Evolutionary conservation across 495 filamentous ascomycete species (phyloP).

Genomic region (Trichoderma reesei): DNA sequence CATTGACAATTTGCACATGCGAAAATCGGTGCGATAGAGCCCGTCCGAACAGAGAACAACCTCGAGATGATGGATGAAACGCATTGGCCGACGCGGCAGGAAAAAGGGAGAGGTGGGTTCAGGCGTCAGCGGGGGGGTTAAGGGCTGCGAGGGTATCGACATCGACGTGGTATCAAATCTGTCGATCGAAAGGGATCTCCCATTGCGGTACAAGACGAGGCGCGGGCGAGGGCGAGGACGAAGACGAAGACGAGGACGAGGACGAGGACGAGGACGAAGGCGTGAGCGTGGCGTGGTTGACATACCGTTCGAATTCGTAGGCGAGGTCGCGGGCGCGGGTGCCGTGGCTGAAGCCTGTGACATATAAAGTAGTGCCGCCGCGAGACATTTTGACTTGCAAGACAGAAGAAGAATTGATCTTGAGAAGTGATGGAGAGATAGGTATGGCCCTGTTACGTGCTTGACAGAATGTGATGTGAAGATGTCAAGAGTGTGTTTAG

Average conservation of each 20-base stretch:
- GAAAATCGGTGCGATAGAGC: slow-evolving; percentile 12
- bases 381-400: slow-evolving; percentile 68
- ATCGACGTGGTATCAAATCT: slow-evolving; percentile 18
- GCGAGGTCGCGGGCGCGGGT: slow-evolving; percentile 99
- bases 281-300: slow-evolving; percentile 35
- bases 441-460: neutral
- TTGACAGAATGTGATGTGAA: neutral
- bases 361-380: slow-evolving; percentile 89
- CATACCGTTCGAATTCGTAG: slow-evolving; percentile 99
- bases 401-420: neutral
- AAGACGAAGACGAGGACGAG: no score
- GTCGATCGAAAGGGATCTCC: slow-evolving; percentile 4
- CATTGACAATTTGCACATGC: slow-evolving; percentile 21
- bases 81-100: slow-evolving; percentile 28
- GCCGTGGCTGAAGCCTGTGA: slow-evolving; percentile 93
- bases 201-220: slow-evolving; percentile 12
- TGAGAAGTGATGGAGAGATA: neutral
- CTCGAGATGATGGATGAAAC: slow-evolving; percentile 5
- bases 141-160: slow-evolving; percentile 19
- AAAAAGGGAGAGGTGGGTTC: slow-evolving; percentile 17
- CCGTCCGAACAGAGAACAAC: neutral
- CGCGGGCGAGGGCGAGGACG: slow-evolving; percentile 23
- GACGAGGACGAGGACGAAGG: slow-evolving; percentile 34
- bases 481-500: neutral
- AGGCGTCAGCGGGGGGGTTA: slow-evolving; percentile 2